Evolutionary conservation across 352 stramenopile species (phyloP), one percentile per base, ranked within the genome.

Genomic region (Phytophthora hybrid): DNA sequence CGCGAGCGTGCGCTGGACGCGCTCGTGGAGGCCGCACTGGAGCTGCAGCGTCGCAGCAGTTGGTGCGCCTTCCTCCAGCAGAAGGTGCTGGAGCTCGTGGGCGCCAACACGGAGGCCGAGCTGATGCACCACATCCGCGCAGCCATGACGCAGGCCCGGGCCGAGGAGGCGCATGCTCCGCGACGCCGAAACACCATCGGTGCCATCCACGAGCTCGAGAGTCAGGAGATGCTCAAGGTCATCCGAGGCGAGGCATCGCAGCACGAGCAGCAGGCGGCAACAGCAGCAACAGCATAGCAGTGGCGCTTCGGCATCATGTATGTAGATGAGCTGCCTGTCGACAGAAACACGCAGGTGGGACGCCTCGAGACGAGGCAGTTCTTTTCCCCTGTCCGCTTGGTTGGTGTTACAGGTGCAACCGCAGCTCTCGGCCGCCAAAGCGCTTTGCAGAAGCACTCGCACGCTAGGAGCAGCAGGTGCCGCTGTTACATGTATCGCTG

Each of bases 1-100:
- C 85, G 85, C 60, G 80, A 93, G 62, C 61, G 65, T 18, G 56
- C 56, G 49, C 73, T 93, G 18, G 73, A 87, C 49, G 62, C 59
- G 7, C 71, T 90, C 9, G 81, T 88, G 16, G 71, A 81, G 11
- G 64, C 81, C 11, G 85, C 85, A 18, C 54, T 90, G 21, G 74
- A 73, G 61, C 62, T 87, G 39, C 85, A 91, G 59, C 55, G 69
- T 1, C 63, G 64, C 18, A 77, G 73, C 41, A 90, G 82, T 49
- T 93, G 85, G 85, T 93, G 85, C 67, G 70, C 74, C 4, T 74
- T 83, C 32, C 75, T 93, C 2, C 78, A 90, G 66, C 66, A 89
- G 52, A 83, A 82, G 44, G 83, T 93, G 59, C 76, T 85, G 52
- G 66, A 89, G 64, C 57, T 88, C 26, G 66, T 91, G 10, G 55